phyloP scores from a whole-genome alignment of 2,329 filamentous ascomycete genomes.

The Massarina eburnea region DNA sequence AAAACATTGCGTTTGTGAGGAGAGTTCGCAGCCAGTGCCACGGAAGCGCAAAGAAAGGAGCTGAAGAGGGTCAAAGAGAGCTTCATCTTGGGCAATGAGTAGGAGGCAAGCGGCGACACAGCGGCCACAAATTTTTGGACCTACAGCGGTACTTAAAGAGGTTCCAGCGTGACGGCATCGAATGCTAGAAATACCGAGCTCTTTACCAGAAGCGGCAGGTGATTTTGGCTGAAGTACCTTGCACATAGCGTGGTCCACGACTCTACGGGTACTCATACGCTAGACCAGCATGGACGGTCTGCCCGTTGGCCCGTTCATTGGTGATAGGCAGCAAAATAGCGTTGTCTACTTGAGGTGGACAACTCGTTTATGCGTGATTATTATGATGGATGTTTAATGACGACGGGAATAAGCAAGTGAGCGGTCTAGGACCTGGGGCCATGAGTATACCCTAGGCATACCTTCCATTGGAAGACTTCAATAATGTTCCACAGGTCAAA shows the following conservation, averaged over 20 bases:
- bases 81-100: slow-evolving; percentile 31
- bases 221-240: slow-evolving; percentile 8
- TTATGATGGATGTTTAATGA: background rate
- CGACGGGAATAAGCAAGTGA: background rate
- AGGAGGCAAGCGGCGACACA: slow-evolving; percentile 6
- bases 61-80: slow-evolving; percentile 26
- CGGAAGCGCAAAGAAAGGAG: slow-evolving; percentile 32
- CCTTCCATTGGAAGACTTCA: background rate
- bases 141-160: slow-evolving; percentile 10
- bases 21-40: slow-evolving; percentile 30
- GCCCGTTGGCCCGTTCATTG: background rate
- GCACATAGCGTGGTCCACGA: background rate
- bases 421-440: background rate
- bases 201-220: slow-evolving; percentile 20
- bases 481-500: too few relatives aligned
- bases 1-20: slow-evolving; percentile 30
- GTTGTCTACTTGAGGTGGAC: background rate
- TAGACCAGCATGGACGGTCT: slow-evolving; percentile 1
- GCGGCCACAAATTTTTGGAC: background rate
- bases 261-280: background rate
- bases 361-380: background rate
- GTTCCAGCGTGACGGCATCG: slow-evolving; percentile 14
- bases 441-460: background rate
- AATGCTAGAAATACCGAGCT: slow-evolving; percentile 7
- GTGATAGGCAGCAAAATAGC: background rate